Evolutionary conservation across 2,329 filamentous ascomycete genomes (phyloP).

Genomic region (Sporothrix schenckii): DNA sequence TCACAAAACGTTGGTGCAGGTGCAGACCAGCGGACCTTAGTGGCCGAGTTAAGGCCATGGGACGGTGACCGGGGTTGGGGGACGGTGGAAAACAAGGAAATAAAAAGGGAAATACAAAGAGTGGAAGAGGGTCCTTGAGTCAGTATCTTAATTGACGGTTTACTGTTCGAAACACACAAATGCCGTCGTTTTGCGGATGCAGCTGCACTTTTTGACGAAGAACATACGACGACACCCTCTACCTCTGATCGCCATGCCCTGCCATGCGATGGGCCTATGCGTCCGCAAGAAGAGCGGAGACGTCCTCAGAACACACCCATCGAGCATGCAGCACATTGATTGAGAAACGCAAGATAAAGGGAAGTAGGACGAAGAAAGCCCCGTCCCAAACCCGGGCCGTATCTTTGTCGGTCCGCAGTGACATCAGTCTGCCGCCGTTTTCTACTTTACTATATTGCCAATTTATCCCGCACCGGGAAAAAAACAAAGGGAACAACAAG

Average conservation of each 20-base stretch:
- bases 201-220: background rate
- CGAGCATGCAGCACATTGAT: background rate
- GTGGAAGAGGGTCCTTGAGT: background rate
- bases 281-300: background rate
- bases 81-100: background rate
- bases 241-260: background rate
- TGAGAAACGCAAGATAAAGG: background rate
- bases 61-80: background rate
- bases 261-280: constrained; percentile 7
- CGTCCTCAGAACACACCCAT: background rate
- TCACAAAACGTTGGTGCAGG: background rate
- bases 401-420: constrained; percentile 19
- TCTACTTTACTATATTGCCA: background rate
- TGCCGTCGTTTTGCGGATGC: constrained; percentile 5
- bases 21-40: background rate
- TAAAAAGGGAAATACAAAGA: too few relatives aligned
- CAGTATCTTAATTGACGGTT: background rate
- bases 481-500: background rate
- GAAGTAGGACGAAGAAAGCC: background rate
- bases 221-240: constrained; percentile 23
- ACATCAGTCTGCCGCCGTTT: constrained; percentile 4
- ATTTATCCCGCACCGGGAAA: background rate
- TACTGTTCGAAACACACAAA: constrained; percentile 8
- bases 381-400: constrained; percentile 11
- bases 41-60: constrained; percentile 12